A percentile compares a stretch with the other conserved stretches of the same genome.
Evolutionary conservation across 164 flowering plant species (phyloP).

Genomic region (Vitis rotundifolia): DNA sequence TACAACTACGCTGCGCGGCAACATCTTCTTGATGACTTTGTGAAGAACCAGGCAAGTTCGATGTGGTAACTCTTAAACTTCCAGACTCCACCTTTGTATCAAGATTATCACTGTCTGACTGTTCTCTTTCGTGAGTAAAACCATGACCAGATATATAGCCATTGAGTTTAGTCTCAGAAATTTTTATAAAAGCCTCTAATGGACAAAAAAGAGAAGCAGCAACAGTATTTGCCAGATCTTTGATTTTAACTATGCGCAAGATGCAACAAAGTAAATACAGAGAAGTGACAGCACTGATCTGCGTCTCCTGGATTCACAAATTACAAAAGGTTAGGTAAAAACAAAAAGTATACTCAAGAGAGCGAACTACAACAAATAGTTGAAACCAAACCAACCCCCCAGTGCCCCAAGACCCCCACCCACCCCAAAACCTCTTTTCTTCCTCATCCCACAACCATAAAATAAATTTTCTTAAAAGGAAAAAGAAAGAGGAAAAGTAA

Average conservation of each 20-base stretch:
- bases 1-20: no score
- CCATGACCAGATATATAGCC: conserved; percentile 39
- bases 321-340: conserved; percentile 24
- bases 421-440: not conserved
- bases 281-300: conserved; percentile 64
- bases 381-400: not conserved
- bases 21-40: conserved; percentile 18
- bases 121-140: conserved; percentile 23
- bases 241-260: conserved; percentile 87
- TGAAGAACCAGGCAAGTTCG: conserved; percentile 34
- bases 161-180: conserved; percentile 52
- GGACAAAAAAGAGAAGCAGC: conserved; percentile 80
- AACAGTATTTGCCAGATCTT: conserved; percentile 83
- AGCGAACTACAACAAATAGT: not conserved
- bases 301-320: conserved; percentile 55
- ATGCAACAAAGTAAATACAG: conserved; percentile 93
- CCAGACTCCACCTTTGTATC: conserved; percentile 18
- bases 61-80: conserved; percentile 21
- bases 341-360: not conserved
- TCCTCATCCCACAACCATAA: not conserved
- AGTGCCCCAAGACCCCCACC: not conserved
- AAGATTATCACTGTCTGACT: conserved; percentile 22
- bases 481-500: not conserved
- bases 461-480: not conserved
- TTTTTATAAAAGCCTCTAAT: conserved; percentile 41